These are phyloP conservation scores for Phytophthora aleatoria DNA, from an alignment of 352 stramenopile species.

Conservation along the genomic window DNA sequence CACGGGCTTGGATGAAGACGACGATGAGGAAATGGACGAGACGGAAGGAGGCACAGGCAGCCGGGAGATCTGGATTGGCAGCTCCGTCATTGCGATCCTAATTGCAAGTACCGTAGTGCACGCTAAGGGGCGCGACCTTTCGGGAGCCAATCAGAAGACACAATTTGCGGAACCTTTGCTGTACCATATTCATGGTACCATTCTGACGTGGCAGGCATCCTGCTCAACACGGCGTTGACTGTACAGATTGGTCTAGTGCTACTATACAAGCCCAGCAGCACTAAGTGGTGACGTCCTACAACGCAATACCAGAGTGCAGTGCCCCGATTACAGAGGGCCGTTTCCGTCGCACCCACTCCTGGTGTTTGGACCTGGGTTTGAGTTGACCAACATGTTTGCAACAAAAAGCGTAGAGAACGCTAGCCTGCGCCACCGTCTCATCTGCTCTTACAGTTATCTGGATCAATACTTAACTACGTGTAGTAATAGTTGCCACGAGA, in stretches of 20 bases:
- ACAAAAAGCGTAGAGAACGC: not conserved
- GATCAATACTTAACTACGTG: slow-evolving; percentile 1
- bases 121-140: slow-evolving; percentile 29
- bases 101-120: slow-evolving; percentile 1
- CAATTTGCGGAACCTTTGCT: slow-evolving; percentile 15
- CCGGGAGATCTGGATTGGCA: slow-evolving; percentile 29
- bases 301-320: no score
- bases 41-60: slow-evolving; percentile 12
- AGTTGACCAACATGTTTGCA: slow-evolving; percentile 24
- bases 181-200: slow-evolving; percentile 8
- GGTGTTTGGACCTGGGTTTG: slow-evolving; percentile 13
- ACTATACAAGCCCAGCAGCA: no score
- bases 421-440: slow-evolving; percentile 10
- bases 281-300: no score
- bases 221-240: no score
- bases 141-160: slow-evolving; percentile 25
- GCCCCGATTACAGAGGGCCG: no score
- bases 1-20: not conserved
- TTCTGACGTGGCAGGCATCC: not conserved
- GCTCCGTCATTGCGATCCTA: slow-evolving; percentile 25
- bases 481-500: slow-evolving; percentile 21
- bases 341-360: not conserved
- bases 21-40: not conserved
- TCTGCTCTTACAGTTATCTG: slow-evolving; percentile 15
- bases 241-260: no score